Conservation (phyloP, 208 protist genomes). For the Trypanosoma melophagium region DNA sequence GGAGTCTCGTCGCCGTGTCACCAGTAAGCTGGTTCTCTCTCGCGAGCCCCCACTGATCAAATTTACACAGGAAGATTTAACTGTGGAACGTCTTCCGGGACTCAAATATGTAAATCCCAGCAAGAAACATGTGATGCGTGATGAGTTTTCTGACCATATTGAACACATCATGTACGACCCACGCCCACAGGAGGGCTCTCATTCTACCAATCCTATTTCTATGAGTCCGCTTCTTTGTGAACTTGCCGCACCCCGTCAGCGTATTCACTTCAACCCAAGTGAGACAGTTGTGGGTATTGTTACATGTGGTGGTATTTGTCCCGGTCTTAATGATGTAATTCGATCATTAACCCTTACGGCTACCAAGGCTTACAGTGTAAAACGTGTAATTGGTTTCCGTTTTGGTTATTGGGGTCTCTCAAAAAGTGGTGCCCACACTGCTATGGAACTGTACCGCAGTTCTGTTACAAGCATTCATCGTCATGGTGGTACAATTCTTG, state of each 20-base stretch:
- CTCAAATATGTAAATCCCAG: constrained; percentile 75
- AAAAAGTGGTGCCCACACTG: constrained; percentile 82
- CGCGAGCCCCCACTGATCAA: constrained; percentile 48
- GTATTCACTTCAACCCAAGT: constrained; percentile 88
- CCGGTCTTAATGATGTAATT: constrained; percentile 95
- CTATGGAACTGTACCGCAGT: constrained; percentile 78
- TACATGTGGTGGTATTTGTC: constrained; percentile 95
- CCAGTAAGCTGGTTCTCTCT: constrained; percentile 49
- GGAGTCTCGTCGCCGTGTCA: constrained; percentile 32
- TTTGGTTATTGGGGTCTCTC: constrained; percentile 93
- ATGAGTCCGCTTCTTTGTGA: constrained; percentile 66
- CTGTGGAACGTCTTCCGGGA: constrained; percentile 74
- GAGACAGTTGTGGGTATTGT: constrained; percentile 91
- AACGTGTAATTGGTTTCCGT: constrained; percentile 90
- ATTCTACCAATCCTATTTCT: constrained; percentile 68
- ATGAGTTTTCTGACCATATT: constrained; percentile 76
- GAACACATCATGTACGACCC: constrained; percentile 90
- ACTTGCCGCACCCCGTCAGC: constrained; percentile 75
- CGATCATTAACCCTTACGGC: constrained; percentile 86
- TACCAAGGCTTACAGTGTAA: constrained; percentile 85
- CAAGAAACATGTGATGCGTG: constrained; percentile 73
- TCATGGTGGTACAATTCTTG: constrained; percentile 92
- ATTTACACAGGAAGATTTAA: constrained; percentile 72
- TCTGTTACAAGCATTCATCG: constrained; percentile 89
- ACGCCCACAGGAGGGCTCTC: constrained; percentile 52